These are phyloP conservation scores for Ramichloridium luteum DNA, from an alignment of 2,329 filamentous ascomycete species.

Conservation along the genomic window DNA sequence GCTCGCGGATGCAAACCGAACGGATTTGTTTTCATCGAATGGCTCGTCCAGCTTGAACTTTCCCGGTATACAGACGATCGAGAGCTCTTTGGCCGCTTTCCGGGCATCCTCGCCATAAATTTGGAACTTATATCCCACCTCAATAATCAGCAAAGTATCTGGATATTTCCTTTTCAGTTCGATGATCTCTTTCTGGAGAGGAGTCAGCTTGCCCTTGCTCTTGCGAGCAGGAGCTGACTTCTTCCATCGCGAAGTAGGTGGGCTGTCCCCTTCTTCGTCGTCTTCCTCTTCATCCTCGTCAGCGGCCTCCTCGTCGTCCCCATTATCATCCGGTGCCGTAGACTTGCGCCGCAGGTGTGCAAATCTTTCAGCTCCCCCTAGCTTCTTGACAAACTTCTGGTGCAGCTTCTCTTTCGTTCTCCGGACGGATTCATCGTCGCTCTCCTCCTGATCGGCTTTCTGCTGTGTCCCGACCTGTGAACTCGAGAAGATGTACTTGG, in stretches of 20 bases:
- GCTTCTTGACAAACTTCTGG: conserved; percentile 74
- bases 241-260: conserved; percentile 34
- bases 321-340: conserved; percentile 27
- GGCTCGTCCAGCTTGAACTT: conserved; percentile 93
- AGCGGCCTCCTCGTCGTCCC: conserved; percentile 41
- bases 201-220: conserved; percentile 71
- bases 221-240: conserved; percentile 52
- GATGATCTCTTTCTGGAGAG: conserved; percentile 84
- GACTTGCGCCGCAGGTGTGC: conserved; percentile 48
- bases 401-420: conserved; percentile 62
- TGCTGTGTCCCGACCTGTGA: conserved; percentile 29
- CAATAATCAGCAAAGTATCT: conserved; percentile 81
- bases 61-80: conserved; percentile 92
- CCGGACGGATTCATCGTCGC: conserved; percentile 40
- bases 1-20: conserved; percentile 87
- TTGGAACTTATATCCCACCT: conserved; percentile 95
- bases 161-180: conserved; percentile 87
- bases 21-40: conserved; percentile 79
- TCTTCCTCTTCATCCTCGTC: conserved; percentile 44
- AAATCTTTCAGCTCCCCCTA: conserved; percentile 75
- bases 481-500: conserved; percentile 47
- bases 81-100: conserved; percentile 74
- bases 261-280: conserved; percentile 41
- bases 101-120: conserved; percentile 95
- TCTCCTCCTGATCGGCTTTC: conserved; percentile 28